Evolutionary conservation across 2,329 filamentous ascomycete species (phyloP).

Genomic region (Ceratocystis huliohia): DNA sequence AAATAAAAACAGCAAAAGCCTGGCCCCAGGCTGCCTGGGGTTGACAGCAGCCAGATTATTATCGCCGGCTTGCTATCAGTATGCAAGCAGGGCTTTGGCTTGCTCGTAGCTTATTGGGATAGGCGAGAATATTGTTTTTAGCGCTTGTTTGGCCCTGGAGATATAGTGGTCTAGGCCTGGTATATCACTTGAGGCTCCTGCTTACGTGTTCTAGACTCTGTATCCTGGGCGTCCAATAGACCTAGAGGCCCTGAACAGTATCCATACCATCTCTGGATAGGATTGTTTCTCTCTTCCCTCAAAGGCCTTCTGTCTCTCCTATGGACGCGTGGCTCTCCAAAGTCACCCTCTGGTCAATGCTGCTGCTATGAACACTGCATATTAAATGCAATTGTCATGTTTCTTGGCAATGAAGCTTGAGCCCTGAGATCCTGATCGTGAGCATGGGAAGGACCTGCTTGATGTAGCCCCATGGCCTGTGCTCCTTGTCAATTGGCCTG

Average conservation of each 20-base stretch:
- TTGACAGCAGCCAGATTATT: background rate
- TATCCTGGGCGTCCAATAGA: background rate
- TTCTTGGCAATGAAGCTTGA: slow-evolving; percentile 4
- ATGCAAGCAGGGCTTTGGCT: background rate
- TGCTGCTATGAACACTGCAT: background rate
- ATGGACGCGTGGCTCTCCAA: background rate
- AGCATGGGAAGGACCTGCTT: no score
- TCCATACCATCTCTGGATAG: no score
- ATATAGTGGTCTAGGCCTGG: background rate
- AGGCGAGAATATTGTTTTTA: background rate
- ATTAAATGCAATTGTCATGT: background rate
- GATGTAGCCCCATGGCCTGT: background rate
- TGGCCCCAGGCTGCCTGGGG: background rate
- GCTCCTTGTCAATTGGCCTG: background rate
- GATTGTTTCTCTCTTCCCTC: background rate
- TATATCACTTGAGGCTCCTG: background rate
- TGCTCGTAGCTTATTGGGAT: background rate
- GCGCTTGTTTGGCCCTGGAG: background rate
- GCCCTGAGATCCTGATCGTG: background rate
- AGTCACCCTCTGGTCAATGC: background rate
- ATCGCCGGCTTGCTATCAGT: background rate
- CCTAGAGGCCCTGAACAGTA: background rate
- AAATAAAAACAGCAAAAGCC: no score
- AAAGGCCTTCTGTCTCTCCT: background rate
- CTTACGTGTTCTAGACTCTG: background rate